These are phyloP conservation scores for Effrenium voratum DNA, from an alignment of 73 alveolate genomes.

Conservation along the genomic window DNA sequence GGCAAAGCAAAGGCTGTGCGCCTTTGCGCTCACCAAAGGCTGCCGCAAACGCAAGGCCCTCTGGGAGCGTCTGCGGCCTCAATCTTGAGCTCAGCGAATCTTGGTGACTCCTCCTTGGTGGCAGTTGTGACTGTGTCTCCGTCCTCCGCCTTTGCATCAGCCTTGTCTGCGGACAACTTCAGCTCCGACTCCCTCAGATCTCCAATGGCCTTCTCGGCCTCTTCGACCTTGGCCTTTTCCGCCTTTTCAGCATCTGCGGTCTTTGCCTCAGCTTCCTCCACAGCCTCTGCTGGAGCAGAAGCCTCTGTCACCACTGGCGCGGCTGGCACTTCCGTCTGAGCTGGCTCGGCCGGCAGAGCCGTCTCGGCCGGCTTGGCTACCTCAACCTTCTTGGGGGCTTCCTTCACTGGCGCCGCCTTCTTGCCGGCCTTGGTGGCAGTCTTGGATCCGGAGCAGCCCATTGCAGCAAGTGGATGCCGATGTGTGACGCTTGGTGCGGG, in stretches of 20 bases:
- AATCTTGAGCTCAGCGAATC: slow-evolving; percentile 40
- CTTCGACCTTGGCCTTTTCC: slow-evolving; percentile 35
- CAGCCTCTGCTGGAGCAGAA: not conserved
- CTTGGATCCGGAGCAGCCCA: not conserved
- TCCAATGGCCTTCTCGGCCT: slow-evolving; percentile 32
- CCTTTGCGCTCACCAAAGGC: slow-evolving; percentile 19
- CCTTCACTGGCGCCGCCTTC: not conserved
- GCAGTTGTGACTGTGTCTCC: slow-evolving; percentile 68
- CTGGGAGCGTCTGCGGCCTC: slow-evolving; percentile 72
- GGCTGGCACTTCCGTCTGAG: not conserved
- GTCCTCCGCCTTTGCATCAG: slow-evolving; percentile 32
- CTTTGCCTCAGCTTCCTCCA: not conserved
- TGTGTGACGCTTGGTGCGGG: too few species aligned
- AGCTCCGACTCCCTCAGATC: slow-evolving; percentile 40
- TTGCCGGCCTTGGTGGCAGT: not conserved
- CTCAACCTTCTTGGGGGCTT: not conserved
- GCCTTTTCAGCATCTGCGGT: not conserved
- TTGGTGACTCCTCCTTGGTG: slow-evolving; percentile 75
- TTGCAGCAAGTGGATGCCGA: too few species aligned
- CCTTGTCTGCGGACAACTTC: not conserved
- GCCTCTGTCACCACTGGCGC: not conserved
- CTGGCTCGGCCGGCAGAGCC: not conserved
- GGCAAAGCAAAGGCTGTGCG: too few species aligned
- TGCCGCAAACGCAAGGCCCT: slow-evolving; percentile 84
- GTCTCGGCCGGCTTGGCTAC: slow-evolving; percentile 3